Base-by-base conservation (phyloP, 1,284 basidiomycete genomes). In the Cryptococcus maquisensis region DNA sequence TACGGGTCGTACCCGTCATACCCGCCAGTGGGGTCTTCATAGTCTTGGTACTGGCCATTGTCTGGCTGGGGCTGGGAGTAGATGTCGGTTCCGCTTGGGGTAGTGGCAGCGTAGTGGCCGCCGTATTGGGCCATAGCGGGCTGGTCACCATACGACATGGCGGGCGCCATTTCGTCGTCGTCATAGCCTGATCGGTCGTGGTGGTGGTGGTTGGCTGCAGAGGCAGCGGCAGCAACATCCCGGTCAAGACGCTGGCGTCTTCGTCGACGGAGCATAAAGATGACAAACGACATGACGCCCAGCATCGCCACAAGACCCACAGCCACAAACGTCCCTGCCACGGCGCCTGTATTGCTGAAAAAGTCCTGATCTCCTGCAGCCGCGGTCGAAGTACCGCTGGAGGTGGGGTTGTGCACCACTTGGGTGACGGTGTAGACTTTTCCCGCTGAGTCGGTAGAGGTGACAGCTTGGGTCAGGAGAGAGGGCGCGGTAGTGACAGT, bases 151-250 rank as follows among this genome's bases (percentile, higher is more conserved):
- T 32, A 32, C 10, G 28, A 32, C 10, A 32, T 32, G 10, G 28
- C 28, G 10, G 28, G 28, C 24, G 62, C 59, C 51, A 75, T 71
- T 49, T 76, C 76, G 51, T 74, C 72, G 54, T 73, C 74, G 39
- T 75, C 73, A 56, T 73, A 74, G 15, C 69, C 68, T 28, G 66
- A 66, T 28, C 74, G 67, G 2, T 65, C 64, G 46, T 66, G 62
- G 13, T 72, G 67, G 7, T 69, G 70, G 12, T 71, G 69, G 7
- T 73, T 71, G 5, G 76, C 76, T 8, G 75, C 74, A 8, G 73
- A 72, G 5, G 76, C 76, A 3, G 75, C 76, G 24, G 74, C 74
- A 23, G 74, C 70, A 13, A 77, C 76, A 51, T 78, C 76, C n/a
- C 76, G 64, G 64, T 76, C 76, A 37, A 75, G 62, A 54, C 67